Evolutionary conservation across 106 monocot species (phyloP), one percentile per base, ranked within the genome.

Genomic region (Agapanthus africanus): DNA sequence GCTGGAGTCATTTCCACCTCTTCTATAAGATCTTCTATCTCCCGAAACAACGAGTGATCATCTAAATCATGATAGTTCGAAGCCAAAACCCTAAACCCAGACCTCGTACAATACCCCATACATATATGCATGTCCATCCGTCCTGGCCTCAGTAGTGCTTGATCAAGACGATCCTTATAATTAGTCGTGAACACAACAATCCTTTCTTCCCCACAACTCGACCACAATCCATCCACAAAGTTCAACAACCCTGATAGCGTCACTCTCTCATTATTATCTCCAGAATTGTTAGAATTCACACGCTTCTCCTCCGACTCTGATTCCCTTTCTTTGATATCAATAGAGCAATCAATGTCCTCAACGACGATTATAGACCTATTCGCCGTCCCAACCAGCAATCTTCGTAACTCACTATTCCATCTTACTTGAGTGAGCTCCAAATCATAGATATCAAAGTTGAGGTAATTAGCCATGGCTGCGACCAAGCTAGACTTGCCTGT

Each of bases 401-500:
- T 59, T n/a, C 41, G 37, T n/a, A 75, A 31, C 1, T 2, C 14
- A 14, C 15, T 33, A 34, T 75, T 67, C 26, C 15, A 14, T 1
- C 16, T 14, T 2, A 75, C 59, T 40, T 60, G 67, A 28, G 57
- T 60, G 16, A 75, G 68, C 32, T 75, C 75, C 44, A 75, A n/a
- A 68, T 75, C 68, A 28, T 75, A 75, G 41, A 68, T 59, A n/a
- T 75, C 68, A 47, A 75, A 75, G 4, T 59, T 67, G 35, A 75
- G 60, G 34, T 44, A 78, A 44, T 90, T 85, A 11, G 82, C 89
- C 63, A 90, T 90, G 28, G 89, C 89, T 2, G 84, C 81, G 31
- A 88, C 70, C 80, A 88, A 81, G 39, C 78, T 78, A 4, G 83
- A 87, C 47, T 87, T 87, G 19, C 87, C 83, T 2, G 80, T 87